A percentile compares a stretch with the other conserved stretches of the same genome.
phyloP scores from a whole-genome alignment of 805 yeast genomes.

The Ogataea paraovalis region DNA sequence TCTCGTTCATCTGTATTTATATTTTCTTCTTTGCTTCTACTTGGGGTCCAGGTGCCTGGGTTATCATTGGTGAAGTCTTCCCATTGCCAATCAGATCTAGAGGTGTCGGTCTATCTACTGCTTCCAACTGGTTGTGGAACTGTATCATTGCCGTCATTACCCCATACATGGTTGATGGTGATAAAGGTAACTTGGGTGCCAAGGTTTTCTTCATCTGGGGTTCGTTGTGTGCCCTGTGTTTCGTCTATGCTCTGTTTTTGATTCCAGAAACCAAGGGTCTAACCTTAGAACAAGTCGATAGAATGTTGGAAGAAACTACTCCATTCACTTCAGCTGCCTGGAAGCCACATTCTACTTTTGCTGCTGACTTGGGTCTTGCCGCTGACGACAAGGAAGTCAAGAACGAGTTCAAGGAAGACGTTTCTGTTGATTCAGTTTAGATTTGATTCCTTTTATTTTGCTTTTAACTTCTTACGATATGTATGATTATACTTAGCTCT shows the following conservation, averaged over 20 bases:
- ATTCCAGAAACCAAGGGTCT: constrained; percentile 80
- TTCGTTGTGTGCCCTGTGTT: constrained; percentile 34
- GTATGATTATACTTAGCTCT: neutral
- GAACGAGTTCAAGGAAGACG: constrained; percentile 18
- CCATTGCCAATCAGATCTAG: constrained; percentile 73
- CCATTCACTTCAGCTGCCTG: constrained; percentile 33
- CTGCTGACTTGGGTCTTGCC: constrained; percentile 26
- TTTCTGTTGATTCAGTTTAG: constrained; percentile 11
- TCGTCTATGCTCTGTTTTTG: constrained; percentile 68
- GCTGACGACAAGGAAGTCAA: constrained; percentile 16
- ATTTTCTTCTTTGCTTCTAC: constrained; percentile 76
- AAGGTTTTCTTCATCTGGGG: constrained; percentile 78
- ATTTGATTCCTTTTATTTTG: neutral
- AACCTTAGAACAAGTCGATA: constrained; percentile 76
- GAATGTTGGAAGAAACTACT: constrained; percentile 34
- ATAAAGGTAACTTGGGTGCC: constrained; percentile 56
- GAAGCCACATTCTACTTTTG: constrained; percentile 33
- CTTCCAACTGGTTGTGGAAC: constrained; percentile 78
- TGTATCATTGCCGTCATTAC: constrained; percentile 75
- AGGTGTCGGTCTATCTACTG: constrained; percentile 66
- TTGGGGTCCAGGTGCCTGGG: constrained; percentile 86
- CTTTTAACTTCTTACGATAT: neutral
- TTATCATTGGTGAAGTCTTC: constrained; percentile 54
- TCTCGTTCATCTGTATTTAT: constrained; percentile 50
- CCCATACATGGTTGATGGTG: constrained; percentile 66